These are phyloP conservation scores for Bolboschoenoplectus hybrid DNA, from an alignment of 202 grass and related monocot genomes.

Conservation along the genomic window DNA sequence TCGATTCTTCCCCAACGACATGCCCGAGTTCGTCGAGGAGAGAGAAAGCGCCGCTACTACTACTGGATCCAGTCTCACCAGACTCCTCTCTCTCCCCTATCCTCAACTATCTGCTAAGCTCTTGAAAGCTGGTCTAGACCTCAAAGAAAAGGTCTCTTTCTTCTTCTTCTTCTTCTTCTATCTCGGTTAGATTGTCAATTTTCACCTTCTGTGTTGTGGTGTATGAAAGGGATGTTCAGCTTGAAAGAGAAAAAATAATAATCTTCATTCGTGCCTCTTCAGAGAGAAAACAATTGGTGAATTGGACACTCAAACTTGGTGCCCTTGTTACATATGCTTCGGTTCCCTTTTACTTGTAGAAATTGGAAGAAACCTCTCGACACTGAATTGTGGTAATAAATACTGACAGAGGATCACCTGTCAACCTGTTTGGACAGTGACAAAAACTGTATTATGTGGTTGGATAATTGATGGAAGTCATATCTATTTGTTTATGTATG, in stretches of 20 bases:
- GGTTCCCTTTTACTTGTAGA: neutral
- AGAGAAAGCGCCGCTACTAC: slow-evolving; percentile 32
- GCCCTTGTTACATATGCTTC: neutral
- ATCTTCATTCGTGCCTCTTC: neutral
- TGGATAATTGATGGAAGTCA: neutral
- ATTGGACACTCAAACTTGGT: neutral
- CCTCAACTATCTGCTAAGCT: slow-evolving; percentile 55
- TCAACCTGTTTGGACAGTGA: neutral
- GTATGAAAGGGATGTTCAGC: neutral
- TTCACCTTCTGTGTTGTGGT: neutral
- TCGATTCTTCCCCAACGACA: slow-evolving; percentile 82
- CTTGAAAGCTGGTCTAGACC: slow-evolving; percentile 54
- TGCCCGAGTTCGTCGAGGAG: slow-evolving; percentile 76
- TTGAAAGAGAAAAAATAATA: neutral
- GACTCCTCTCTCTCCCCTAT: slow-evolving; percentile 74
- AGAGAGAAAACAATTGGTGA: neutral
- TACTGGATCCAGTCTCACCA: slow-evolving; percentile 39
- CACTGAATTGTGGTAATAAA: slow-evolving; percentile 9
- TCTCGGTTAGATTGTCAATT: neutral
- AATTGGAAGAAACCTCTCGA: neutral
- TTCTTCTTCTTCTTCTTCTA: neutral
- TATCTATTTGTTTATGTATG: neutral
- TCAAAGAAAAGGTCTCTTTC: slow-evolving; percentile 69
- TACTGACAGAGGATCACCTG: neutral
- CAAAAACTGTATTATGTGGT: neutral